phyloP scores from a whole-genome alignment of 1,284 basidiomycete genomes.

The Papiliotrema nemorosa region DNA sequence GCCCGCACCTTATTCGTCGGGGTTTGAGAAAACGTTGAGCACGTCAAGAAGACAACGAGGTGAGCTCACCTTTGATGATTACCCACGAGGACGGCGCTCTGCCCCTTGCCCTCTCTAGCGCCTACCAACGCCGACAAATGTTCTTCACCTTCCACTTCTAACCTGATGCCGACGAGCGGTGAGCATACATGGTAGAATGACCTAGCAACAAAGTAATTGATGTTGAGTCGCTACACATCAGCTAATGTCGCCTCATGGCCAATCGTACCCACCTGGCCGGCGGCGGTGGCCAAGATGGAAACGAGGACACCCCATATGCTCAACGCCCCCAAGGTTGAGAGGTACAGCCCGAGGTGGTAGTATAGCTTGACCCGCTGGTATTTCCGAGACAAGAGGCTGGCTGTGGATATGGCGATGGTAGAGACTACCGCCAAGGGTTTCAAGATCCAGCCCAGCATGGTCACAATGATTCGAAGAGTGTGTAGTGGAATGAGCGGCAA shows the following conservation, averaged over 20 bases:
- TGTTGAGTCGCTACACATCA: conserved; percentile 61
- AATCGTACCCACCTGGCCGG: conserved; percentile 54
- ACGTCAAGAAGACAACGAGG: neutral
- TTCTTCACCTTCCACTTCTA: conserved; percentile 83
- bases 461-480: neutral
- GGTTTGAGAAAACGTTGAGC: too few relatives aligned
- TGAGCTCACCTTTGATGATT: conserved; percentile 75
- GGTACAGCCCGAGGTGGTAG: conserved; percentile 68
- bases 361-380: conserved; percentile 53
- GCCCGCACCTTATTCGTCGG: too few relatives aligned
- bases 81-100: conserved; percentile 64
- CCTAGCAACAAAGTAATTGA: conserved; percentile 79
- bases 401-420: conserved; percentile 39
- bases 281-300: conserved; percentile 64
- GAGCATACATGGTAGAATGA: conserved; percentile 74
- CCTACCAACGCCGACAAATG: conserved; percentile 57
- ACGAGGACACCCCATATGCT: conserved; percentile 73
- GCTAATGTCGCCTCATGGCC: conserved; percentile 3
- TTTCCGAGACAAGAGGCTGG: conserved; percentile 35
- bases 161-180: conserved; percentile 63
- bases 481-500: neutral
- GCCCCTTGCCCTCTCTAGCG: conserved; percentile 53
- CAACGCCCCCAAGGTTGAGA: conserved; percentile 68
- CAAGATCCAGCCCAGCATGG: conserved; percentile 25
- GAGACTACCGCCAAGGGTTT: conserved; percentile 45